phyloP scores from a whole-genome alignment of 495 filamentous ascomycete genomes.

The Chaetomium tenue region DNA sequence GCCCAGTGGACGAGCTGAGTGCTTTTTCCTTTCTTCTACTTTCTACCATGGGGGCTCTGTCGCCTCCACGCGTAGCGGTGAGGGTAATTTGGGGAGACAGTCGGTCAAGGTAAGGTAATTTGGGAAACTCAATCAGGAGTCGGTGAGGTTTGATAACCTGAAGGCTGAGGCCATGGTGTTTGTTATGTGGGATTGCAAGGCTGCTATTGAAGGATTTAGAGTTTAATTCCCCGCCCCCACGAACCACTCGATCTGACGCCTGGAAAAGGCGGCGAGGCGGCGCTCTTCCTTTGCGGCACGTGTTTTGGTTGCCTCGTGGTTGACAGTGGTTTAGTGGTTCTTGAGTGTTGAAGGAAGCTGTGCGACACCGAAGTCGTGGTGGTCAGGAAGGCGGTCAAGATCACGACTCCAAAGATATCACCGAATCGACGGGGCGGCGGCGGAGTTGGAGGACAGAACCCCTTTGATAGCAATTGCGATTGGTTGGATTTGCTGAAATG shows the following conservation, averaged over 20 bases:
- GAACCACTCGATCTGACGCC: not conserved
- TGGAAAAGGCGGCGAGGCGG: not conserved
- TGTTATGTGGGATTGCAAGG: not conserved
- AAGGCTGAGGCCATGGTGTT: not conserved
- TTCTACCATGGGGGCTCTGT: not conserved
- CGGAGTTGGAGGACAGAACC: too few relatives aligned
- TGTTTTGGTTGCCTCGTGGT: not conserved
- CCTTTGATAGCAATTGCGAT: too few relatives aligned
- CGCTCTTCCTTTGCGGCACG: not conserved
- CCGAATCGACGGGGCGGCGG: too few relatives aligned
- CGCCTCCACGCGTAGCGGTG: not conserved
- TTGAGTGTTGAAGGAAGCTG: not conserved
- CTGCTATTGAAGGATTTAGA: not conserved
- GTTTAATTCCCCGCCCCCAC: not conserved
- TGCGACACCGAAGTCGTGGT: not conserved
- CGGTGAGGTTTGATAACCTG: not conserved
- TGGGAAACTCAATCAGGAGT: not conserved
- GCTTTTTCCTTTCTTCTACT: too few relatives aligned
- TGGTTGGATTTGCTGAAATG: not conserved
- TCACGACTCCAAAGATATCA: not conserved
- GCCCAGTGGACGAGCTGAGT: not conserved
- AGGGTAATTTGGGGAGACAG: not conserved
- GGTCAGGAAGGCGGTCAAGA: not conserved
- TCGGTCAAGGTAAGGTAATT: not conserved
- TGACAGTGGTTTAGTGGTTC: not conserved